Base-by-base conservation (phyloP, 441 rosid species). In the Arabidopsis lyrata region DNA sequence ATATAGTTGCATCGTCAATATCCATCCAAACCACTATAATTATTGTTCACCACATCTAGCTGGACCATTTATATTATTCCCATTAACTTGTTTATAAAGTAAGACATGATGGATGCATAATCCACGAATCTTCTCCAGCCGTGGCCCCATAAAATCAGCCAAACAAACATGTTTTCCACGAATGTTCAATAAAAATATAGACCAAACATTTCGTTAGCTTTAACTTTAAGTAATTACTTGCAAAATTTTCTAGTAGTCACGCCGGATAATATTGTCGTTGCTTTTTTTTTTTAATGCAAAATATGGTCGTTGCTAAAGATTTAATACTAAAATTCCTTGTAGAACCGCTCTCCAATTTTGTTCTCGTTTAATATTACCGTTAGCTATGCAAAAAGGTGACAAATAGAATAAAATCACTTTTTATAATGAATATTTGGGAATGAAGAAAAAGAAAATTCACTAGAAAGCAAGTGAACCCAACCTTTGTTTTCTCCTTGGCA, bases 11-110 rank as follows among this genome's bases (percentile, higher is more conserved):
- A 31, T 13, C 3, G 60, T 34, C 62, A 10, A 34, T 57, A 57
- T 57, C 62, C 29, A 57, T 57, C 62, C 29, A 57, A 57, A 57
- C 62, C 42, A 57, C 4, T 57, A 34, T 57, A 15, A 4, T 49
- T 0, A 52, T 27, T 22, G 8, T 54, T 31, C 6, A 16, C 44
- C 31, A 29, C 31, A 29, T 29, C 31, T 29, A 29, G 31, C 31
- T 29, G 31, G 31, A 29, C 31, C 41, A 54, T 56, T 6, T n/a
- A 32, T 9, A 15, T 55, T 56, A 5, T 34, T 32, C 24, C 24
- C 63, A 35, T 18, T 10, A 58, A 58, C 29, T 2, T 10, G 16
- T 58, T 16, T 36, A 16, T 35, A 58, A 58, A 57, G 62, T 57
- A 34, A 57, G 11, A 34, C 5, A 34, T 57, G 62, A 57, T 57